A percentile compares a stretch with the other conserved stretches of the same genome.
phyloP scores from a whole-genome alignment of 2,329 filamentous ascomycete genomes.

The Fonsecaea multimorphosa region DNA sequence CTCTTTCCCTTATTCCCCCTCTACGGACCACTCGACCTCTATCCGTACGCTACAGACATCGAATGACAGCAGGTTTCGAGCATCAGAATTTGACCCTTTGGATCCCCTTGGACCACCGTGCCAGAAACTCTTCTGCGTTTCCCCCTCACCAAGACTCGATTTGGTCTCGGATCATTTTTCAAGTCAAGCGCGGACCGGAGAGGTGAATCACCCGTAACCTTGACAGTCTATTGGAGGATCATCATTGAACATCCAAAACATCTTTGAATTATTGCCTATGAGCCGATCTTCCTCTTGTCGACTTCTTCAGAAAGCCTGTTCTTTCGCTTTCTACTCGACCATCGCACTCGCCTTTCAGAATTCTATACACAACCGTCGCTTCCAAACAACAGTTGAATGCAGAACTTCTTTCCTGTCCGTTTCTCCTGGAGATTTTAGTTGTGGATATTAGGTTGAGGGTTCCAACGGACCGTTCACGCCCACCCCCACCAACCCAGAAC shows the following conservation, averaged over 20 bases:
- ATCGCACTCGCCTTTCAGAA: background rate
- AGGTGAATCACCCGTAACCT: constrained; percentile 1
- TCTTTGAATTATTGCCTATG: background rate
- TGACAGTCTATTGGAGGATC: background rate
- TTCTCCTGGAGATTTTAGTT: background rate
- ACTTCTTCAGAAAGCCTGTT: constrained; percentile 7
- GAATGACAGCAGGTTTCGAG: background rate
- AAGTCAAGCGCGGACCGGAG: constrained; percentile 1
- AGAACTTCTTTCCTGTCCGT: background rate
- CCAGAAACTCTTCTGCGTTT: background rate
- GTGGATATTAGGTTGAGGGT: constrained; percentile 8
- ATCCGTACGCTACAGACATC: background rate
- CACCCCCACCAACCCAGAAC: background rate
- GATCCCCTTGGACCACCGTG: background rate
- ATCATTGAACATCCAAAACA: constrained; percentile 3
- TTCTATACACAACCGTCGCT: background rate
- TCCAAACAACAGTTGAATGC: background rate
- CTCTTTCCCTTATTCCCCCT: constrained; percentile 25
- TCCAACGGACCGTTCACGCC: constrained; percentile 6
- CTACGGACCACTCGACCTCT: background rate
- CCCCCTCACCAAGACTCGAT: background rate
- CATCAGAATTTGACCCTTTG: background rate
- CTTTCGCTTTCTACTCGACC: background rate
- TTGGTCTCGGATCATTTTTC: background rate
- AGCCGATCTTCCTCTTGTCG: background rate